Percentiles rank a stretch among this genome's conserved stretches.
Evolutionary conservation across 345 rosid species (phyloP).

Genomic region (Citrus sp.): DNA sequence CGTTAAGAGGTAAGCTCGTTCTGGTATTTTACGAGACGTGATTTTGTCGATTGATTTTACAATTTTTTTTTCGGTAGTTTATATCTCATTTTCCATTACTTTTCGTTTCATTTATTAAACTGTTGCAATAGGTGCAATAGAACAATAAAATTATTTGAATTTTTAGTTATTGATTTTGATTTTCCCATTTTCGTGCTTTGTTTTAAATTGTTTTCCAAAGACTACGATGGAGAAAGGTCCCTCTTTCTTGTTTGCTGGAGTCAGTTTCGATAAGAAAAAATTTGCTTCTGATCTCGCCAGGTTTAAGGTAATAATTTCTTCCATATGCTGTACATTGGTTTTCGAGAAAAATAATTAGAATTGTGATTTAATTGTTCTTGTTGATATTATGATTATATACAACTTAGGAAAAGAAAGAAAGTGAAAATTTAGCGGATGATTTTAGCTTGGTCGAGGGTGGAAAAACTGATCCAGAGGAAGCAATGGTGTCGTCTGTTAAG

Average conservation of each 20-base stretch:
- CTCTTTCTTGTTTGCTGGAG: slow-evolving; percentile 78
- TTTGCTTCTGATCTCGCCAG: slow-evolving; percentile 56
- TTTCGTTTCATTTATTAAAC: too few relatives aligned
- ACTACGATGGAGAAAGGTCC: slow-evolving; percentile 52
- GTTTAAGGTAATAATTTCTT: slow-evolving; percentile 47
- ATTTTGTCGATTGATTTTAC: too few relatives aligned
- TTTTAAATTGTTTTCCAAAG: background rate
- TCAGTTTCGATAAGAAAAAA: slow-evolving; percentile 57
- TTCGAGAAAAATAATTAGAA: background rate
- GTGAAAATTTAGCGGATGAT: slow-evolving; percentile 27
- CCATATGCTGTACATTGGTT: background rate
- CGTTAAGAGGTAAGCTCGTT: background rate
- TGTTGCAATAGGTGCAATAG: too few relatives aligned
- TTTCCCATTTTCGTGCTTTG: background rate
- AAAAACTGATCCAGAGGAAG: slow-evolving; percentile 29
- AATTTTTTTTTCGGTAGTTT: too few relatives aligned
- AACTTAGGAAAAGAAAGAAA: slow-evolving; percentile 39
- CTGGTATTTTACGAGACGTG: background rate
- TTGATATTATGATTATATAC: background rate
- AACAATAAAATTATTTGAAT: too few relatives aligned
- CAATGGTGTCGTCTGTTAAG: slow-evolving; percentile 27
- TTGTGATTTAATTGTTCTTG: background rate
- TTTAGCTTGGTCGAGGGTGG: slow-evolving; percentile 37
- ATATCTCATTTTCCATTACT: too few relatives aligned
- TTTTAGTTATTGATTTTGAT: too few relatives aligned